Conservation (phyloP, 768 basidiomycete genomes). For the Naganishia vishniacii region DNA sequence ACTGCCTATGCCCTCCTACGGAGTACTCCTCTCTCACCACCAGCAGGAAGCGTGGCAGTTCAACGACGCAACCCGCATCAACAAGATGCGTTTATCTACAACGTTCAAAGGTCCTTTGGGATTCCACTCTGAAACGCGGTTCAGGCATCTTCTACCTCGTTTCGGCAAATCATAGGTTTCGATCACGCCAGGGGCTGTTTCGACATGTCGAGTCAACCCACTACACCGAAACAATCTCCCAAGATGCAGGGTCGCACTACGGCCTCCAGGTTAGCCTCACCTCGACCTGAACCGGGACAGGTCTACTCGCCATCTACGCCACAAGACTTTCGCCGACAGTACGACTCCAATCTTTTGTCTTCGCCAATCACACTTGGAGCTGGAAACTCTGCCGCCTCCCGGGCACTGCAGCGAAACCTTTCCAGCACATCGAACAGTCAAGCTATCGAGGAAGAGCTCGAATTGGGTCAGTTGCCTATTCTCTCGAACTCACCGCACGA, state of each 20-base stretch:
- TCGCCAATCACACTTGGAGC: conserved; percentile 13
- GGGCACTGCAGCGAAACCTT: conserved; percentile 14
- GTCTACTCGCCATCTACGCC: conserved; percentile 19
- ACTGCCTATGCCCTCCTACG: too few species aligned
- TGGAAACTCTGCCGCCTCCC: not conserved
- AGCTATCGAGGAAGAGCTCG: conserved; percentile 22
- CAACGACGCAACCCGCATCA: too few species aligned
- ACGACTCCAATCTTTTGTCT: conserved; percentile 14
- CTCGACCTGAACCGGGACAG: conserved; percentile 11
- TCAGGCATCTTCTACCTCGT: conserved; percentile 16
- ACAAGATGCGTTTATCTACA: conserved; percentile 8
- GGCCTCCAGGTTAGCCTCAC: conserved; percentile 11
- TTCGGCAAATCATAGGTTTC: not conserved
- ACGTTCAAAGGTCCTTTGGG: not conserved
- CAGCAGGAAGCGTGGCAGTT: too few species aligned
- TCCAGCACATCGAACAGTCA: not conserved
- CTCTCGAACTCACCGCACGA: not conserved
- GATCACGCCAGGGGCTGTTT: not conserved
- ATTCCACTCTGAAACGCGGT: conserved; percentile 11
- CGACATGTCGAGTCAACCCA: conserved; percentile 10
- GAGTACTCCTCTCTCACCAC: too few species aligned
- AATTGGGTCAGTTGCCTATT: conserved; percentile 15
- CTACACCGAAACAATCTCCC: conserved; percentile 7
- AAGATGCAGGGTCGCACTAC: not conserved
- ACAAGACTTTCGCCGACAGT: conserved; percentile 2